phyloP scores from a whole-genome alignment of 2,329 filamentous ascomycete genomes.

The Myriosclerotinia duriaeana region DNA sequence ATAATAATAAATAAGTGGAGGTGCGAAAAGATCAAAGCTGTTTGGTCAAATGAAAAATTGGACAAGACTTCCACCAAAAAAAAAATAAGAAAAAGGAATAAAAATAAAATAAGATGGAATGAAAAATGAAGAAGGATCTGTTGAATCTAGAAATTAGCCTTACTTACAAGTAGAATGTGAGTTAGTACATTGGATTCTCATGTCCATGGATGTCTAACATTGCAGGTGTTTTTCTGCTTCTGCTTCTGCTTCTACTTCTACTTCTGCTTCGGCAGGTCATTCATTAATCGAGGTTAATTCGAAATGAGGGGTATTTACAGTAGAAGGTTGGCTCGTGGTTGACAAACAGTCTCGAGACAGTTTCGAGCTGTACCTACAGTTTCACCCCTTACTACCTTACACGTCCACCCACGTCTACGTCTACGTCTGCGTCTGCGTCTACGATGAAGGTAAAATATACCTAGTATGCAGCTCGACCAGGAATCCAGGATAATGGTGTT shows the following conservation, averaged over 20 bases:
- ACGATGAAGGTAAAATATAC: not conserved
- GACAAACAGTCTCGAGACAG: not conserved
- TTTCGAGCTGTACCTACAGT: not conserved
- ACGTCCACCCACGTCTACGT: too few species aligned
- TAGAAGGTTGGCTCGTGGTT: not conserved
- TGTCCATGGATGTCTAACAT: too few species aligned
- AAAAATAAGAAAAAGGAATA: conserved; percentile 14
- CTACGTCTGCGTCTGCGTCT: not conserved
- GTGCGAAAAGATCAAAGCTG: conserved; percentile 11
- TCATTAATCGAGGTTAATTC: too few species aligned
- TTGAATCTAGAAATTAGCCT: not conserved
- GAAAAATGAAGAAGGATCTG: not conserved
- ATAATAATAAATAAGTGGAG: conserved; percentile 15
- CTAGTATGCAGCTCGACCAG: not conserved
- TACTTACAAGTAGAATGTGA: not conserved
- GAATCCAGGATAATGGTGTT: not conserved
- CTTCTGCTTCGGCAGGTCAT: too few species aligned
- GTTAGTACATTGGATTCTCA: too few species aligned
- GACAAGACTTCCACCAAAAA: too few species aligned
- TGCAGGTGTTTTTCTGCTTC: too few species aligned
- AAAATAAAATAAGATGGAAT: not conserved
- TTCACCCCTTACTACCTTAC: not conserved
- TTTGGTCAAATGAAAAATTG: conserved; percentile 6
- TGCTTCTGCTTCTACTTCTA: too few species aligned
- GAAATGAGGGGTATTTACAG: too few species aligned